A percentile compares a stretch with the other conserved stretches of the same genome.
These are phyloP conservation scores for Hypoxylon rubiginosum DNA, from an alignment of 2,329 filamentous ascomycete genomes.

Conservation along the genomic window DNA sequence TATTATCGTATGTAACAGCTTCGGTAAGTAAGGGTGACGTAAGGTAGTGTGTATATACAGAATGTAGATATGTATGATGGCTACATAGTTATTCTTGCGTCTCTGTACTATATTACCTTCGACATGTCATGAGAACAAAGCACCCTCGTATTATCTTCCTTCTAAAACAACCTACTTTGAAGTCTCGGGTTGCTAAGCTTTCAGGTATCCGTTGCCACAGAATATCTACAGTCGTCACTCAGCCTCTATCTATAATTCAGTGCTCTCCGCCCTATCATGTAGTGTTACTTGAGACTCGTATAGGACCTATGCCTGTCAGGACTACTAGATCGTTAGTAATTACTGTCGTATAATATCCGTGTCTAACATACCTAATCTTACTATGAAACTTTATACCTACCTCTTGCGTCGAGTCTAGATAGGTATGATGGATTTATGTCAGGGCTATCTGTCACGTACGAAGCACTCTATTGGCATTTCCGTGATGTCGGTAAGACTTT, in stretches of 20 bases:
- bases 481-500: too few relatives aligned
- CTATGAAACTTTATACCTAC: too few relatives aligned
- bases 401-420: too few relatives aligned
- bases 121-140: not conserved
- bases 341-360: too few relatives aligned
- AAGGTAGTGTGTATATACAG: not conserved
- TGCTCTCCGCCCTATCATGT: not conserved
- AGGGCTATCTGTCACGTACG: too few relatives aligned
- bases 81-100: not conserved
- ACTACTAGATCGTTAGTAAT: not conserved
- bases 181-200: not conserved
- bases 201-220: not conserved
- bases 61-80: not conserved
- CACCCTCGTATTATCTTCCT: not conserved
- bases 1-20: not conserved
- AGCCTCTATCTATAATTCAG: not conserved
- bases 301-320: not conserved
- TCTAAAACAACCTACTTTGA: not conserved
- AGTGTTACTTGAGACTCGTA: not conserved
- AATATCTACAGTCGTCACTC: not conserved
- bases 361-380: too few relatives aligned
- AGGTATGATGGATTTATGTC: too few relatives aligned
- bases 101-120: not conserved
- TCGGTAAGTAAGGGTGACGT: not conserved
- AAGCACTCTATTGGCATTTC: too few relatives aligned